phyloP scores from a whole-genome alignment of 23 red algal genomes.

The Agarophyton chilense region DNA sequence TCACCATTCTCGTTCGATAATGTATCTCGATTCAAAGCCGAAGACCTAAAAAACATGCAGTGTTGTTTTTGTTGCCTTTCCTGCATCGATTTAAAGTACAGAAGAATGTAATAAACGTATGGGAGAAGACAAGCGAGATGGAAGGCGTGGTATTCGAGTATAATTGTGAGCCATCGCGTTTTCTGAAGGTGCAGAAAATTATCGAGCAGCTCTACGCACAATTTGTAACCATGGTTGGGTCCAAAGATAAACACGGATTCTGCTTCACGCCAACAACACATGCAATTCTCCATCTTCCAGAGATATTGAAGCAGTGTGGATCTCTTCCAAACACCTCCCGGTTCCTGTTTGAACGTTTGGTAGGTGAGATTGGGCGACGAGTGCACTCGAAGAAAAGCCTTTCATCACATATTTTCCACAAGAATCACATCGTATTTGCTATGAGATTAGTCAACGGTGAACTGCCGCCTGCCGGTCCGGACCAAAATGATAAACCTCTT shows the following conservation, averaged over 20 bases:
- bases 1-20: no score
- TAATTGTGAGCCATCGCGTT: background rate
- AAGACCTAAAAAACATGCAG: slow-evolving; percentile 3
- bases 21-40: no score
- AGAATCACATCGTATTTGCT: no score
- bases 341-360: background rate
- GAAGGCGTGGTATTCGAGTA: background rate
- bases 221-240: background rate
- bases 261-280: slow-evolving; percentile 18
- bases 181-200: background rate
- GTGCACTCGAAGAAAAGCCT: background rate
- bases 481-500: no score
- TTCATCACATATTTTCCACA: background rate
- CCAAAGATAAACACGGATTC: background rate
- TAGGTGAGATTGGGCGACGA: background rate
- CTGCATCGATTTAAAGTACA: background rate
- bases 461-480: no score
- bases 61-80: background rate
- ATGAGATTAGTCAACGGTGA: no score
- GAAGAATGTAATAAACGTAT: background rate
- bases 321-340: background rate
- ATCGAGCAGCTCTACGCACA: background rate
- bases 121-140: background rate
- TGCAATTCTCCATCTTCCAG: background rate
- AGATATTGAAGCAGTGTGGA: background rate